A percentile compares a stretch with the other conserved stretches of the same genome.
phyloP scores from a whole-genome alignment of 208 protist species.

The Leishmania tropica region DNA sequence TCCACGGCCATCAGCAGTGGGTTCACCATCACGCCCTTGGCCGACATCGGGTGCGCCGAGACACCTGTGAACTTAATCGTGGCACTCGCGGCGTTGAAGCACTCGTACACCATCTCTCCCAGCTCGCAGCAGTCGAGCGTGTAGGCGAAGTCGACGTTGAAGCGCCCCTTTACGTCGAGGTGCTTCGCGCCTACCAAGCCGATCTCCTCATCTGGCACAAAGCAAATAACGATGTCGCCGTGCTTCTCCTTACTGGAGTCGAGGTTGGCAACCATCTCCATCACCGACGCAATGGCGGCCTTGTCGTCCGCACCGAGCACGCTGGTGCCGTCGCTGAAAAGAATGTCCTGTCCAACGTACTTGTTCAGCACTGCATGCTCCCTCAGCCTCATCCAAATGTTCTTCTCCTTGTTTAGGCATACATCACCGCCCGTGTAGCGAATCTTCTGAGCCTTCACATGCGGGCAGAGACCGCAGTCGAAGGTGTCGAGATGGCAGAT shows the following conservation, averaged over 20 bases:
- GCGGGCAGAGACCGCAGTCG: slow-evolving; percentile 69
- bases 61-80: slow-evolving; percentile 70
- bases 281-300: slow-evolving; percentile 73
- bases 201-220: slow-evolving; percentile 89
- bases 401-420: slow-evolving; percentile 72
- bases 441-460: slow-evolving; percentile 74
- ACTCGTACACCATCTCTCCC: slow-evolving; percentile 86
- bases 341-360: slow-evolving; percentile 83
- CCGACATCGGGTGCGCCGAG: slow-evolving; percentile 86
- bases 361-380: slow-evolving; percentile 76
- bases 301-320: slow-evolving; percentile 90
- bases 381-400: slow-evolving; percentile 58
- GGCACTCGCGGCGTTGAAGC: slow-evolving; percentile 79
- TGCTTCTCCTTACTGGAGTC: slow-evolving; percentile 46
- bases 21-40: slow-evolving; percentile 89
- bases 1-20: slow-evolving; percentile 83
- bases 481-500: slow-evolving; percentile 88
- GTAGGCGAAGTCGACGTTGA: slow-evolving; percentile 87
- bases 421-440: slow-evolving; percentile 76
- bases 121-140: slow-evolving; percentile 87
- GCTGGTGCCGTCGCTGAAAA: slow-evolving; percentile 89
- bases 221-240: slow-evolving; percentile 81
- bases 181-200: slow-evolving; percentile 83
- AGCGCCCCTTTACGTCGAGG: slow-evolving; percentile 69
- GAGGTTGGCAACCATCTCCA: slow-evolving; percentile 79